phyloP scores from a whole-genome alignment of 2,329 filamentous ascomycete species.

The Aspergillus pseudoglaucus region DNA sequence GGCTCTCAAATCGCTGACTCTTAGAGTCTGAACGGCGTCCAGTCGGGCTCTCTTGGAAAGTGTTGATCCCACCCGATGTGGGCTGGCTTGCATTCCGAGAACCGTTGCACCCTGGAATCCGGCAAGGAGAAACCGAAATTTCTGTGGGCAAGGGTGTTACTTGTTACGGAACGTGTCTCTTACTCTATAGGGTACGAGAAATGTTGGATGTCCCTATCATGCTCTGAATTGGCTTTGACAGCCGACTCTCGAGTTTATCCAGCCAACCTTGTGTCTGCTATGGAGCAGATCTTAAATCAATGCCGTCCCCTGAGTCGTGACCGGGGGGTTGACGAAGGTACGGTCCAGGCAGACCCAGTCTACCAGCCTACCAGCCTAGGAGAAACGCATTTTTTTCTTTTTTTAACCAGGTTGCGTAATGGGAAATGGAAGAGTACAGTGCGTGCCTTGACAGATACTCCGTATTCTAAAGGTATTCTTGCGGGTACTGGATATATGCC shows the following conservation, averaged over 20 bases:
- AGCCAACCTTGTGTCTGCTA: too few species aligned
- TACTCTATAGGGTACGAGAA: too few species aligned
- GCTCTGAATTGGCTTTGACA: too few species aligned
- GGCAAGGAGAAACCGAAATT: background rate
- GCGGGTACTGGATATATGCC: too few species aligned
- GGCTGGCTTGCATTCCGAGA: background rate
- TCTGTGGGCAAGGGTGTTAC: background rate
- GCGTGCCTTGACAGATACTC: too few species aligned
- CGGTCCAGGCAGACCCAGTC: background rate
- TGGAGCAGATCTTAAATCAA: too few species aligned
- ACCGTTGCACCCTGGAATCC: background rate
- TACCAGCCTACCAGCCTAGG: background rate
- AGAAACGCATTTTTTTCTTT: background rate
- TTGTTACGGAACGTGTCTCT: background rate
- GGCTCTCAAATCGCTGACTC: background rate
- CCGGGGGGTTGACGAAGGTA: background rate
- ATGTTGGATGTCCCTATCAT: too few species aligned
- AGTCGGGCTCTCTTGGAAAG: background rate
- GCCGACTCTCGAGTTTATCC: too few species aligned
- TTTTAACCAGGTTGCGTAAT: background rate
- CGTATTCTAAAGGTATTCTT: too few species aligned
- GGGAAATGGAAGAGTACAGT: too few species aligned
- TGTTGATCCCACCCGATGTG: background rate
- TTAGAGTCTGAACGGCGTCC: background rate
- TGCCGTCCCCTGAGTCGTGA: too few species aligned